A percentile compares a stretch with the other conserved stretches of the same genome.
Conservation (phyloP, 1,284 basidiomycete species). For the Cutaneotrichosporon cyanovorans region DNA sequence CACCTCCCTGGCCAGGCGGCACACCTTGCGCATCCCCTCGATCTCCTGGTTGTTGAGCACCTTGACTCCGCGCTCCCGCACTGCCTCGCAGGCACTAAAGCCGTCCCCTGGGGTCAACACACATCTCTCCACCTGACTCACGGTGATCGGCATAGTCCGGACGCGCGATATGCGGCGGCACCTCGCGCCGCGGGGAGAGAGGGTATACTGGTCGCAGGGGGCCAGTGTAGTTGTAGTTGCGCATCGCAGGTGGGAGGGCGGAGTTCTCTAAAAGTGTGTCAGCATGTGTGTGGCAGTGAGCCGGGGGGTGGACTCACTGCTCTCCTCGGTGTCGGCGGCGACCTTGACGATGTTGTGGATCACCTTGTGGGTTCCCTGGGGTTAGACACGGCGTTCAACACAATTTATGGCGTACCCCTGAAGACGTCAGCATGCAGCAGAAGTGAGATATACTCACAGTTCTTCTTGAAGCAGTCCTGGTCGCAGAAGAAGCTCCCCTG, state of each 20-base stretch:
- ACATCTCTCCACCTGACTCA: conserved; percentile 20
- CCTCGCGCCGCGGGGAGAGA: conserved; percentile 34
- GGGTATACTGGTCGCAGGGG: conserved; percentile 45
- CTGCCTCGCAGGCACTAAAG: conserved; percentile 33
- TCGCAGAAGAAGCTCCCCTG: conserved; percentile 47
- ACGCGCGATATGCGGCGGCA: conserved; percentile 40
- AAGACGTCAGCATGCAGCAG: conserved; percentile 1
- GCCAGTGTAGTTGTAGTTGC: conserved; percentile 43
- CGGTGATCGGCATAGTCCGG: conserved; percentile 48
- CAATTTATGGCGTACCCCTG: conserved; percentile 20
- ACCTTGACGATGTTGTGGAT: conserved; percentile 44
- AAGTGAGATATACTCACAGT: conserved; percentile 33
- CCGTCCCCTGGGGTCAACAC: conserved; percentile 27
- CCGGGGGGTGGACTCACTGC: conserved; percentile 20
- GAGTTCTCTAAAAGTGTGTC: conserved; percentile 29
- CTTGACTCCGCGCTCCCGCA: conserved; percentile 33
- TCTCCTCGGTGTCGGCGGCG: conserved; percentile 31
- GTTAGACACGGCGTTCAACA: neutral
- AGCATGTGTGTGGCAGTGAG: too few species aligned
- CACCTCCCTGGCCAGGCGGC: conserved; percentile 79
- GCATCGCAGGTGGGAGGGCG: conserved; percentile 39
- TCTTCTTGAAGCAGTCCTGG: conserved; percentile 47
- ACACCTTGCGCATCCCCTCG: conserved; percentile 44
- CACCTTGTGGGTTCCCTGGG: conserved; percentile 37
- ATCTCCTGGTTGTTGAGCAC: conserved; percentile 43